These are phyloP conservation scores for Tolypocladium capitatum DNA, from an alignment of 2,329 filamentous ascomycete genomes.

Conservation along the genomic window DNA sequence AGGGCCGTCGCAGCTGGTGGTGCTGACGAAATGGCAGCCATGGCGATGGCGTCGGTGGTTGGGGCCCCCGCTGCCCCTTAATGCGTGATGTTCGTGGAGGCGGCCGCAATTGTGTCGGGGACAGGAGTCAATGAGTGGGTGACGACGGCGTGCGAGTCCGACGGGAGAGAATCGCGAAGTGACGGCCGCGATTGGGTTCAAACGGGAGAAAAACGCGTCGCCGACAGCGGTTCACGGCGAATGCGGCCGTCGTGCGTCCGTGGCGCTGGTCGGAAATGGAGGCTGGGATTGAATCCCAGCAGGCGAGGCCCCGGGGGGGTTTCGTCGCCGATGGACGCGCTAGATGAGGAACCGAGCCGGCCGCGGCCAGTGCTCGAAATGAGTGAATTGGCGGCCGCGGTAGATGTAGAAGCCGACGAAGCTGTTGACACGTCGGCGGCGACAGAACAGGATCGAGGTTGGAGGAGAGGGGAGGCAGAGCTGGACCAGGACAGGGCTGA, in stretches of 20 bases:
- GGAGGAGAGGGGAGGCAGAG: background rate
- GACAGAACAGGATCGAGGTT: background rate
- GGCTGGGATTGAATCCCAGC: background rate
- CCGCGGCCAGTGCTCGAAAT: background rate
- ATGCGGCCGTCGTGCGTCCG: background rate
- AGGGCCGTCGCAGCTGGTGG: slow-evolving; percentile 31
- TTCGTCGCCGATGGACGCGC: background rate
- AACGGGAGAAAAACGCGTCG: background rate
- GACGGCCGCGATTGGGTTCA: background rate
- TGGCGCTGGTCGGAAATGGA: background rate
- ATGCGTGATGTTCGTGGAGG: slow-evolving; percentile 1
- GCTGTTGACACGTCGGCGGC: background rate
- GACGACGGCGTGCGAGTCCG: background rate
- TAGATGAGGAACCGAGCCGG: background rate
- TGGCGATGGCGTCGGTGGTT: slow-evolving; percentile 14
- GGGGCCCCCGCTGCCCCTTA: slow-evolving; percentile 16
- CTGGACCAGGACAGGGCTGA: background rate
- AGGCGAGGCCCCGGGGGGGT: no score
- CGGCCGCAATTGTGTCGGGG: background rate
- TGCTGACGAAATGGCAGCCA: slow-evolving; percentile 39
- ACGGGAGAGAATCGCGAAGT: background rate
- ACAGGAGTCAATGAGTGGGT: background rate
- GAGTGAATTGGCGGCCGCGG: background rate
- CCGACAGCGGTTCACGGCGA: background rate
- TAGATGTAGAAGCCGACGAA: background rate